A percentile compares a stretch with the other conserved stretches of the same genome.
Conservation (phyloP, 1,284 basidiomycete species). For the Puccinia sorghi region DNA sequence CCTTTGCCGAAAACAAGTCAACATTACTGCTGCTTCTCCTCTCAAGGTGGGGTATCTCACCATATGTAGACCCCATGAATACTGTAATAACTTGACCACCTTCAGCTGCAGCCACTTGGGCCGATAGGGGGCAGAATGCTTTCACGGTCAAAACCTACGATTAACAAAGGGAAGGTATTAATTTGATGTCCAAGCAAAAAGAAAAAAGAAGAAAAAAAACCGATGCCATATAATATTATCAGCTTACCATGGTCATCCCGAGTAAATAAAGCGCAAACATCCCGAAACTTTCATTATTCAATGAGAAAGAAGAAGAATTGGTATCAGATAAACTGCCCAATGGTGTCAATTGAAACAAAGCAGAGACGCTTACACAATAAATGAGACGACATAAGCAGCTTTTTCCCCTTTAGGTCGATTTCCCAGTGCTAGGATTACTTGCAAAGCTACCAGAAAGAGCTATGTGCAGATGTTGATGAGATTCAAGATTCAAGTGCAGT, state of each 20-base stretch:
- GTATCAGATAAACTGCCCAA: neutral
- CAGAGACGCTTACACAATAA: constrained; percentile 64
- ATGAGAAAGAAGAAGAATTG: neutral
- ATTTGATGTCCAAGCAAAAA: neutral
- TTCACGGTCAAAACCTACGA: constrained; percentile 43
- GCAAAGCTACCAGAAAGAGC: constrained; percentile 42
- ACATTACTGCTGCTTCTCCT: neutral
- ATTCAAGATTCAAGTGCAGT: neutral
- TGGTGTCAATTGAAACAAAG: neutral
- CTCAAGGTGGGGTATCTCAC: neutral
- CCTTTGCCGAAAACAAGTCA: constrained; percentile 59
- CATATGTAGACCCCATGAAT: constrained; percentile 48
- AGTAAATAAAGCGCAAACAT: constrained; percentile 47
- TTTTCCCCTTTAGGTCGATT: constrained; percentile 95
- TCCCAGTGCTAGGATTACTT: constrained; percentile 81
- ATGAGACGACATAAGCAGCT: constrained; percentile 72
- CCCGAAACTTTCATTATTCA: constrained; percentile 25
- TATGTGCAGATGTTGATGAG: neutral
- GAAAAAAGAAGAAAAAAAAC: neutral
- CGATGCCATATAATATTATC: neutral
- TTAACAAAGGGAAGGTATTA: neutral
- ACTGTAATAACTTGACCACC: constrained; percentile 9
- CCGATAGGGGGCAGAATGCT: constrained; percentile 41
- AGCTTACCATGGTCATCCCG: constrained; percentile 45
- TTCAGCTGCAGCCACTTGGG: constrained; percentile 20